Evolutionary conservation across 1,284 basidiomycete genomes (phyloP), one percentile per base, ranked within the genome.

Genomic region (Rhodotorula sp.): DNA sequence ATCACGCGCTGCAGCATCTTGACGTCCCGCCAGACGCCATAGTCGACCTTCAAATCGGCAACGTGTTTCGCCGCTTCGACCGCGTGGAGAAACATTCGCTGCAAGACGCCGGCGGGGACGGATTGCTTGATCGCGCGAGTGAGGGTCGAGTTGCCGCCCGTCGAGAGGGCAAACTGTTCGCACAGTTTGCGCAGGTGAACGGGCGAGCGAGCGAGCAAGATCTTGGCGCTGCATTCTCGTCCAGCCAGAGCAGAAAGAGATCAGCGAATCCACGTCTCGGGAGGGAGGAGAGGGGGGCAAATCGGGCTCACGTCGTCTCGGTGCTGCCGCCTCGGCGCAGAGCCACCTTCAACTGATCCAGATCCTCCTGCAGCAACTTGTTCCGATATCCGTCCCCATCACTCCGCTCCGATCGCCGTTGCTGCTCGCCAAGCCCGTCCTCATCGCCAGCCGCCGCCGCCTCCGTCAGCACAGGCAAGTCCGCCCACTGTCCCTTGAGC

Each of bases 191-290:
- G 64, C 2, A 76, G 56, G n/a, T 72, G 69, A 0, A 58, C 29
- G 2, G 75, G 75, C 12, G 75, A 76, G 20, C 75, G 68, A 7
- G 75, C 72, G 59, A 76, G 70, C 39, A 76, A 51, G 18, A 76
- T 72, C 58, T 69, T 72, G 58, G 70, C 58, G 12, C 71, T 72
- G 62, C 12, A 43, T 12, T 12, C 6, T 34, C 39, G 39, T 14
- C 12, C 39, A 43, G 39, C 31, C 7, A 16, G 47, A 3, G 3
- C 21, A n/a, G 0, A 10, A 47, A 5, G 12, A 12, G 20, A 15
- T 43, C 43, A 47, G 34, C 7, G n/a, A 10, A 21, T 23, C 21
- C 21, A 10, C 23, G 29, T 21, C 10, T 4, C 21, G 26, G 21
- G 3, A 23, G 29, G 43, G 20, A 23, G 43, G 14, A 18, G 43